phyloP scores from a whole-genome alignment of 306 rosid genomes.

The Prinsepia uniflora region DNA sequence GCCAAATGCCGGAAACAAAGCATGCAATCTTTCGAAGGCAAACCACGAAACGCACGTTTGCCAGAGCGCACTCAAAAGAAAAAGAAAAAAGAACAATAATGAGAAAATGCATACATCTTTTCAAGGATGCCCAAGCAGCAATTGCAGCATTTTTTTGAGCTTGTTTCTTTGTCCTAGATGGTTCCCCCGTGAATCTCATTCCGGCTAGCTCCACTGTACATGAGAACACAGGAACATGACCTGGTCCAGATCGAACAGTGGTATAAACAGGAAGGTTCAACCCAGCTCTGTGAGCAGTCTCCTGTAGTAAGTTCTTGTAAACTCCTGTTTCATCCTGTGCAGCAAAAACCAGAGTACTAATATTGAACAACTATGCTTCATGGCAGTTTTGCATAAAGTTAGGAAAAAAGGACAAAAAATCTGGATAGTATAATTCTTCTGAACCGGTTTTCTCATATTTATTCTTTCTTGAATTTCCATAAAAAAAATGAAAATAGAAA shows the following conservation, averaged over 20 bases:
- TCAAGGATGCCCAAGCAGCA: slow-evolving; percentile 77
- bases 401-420: background rate
- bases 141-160: slow-evolving; percentile 85
- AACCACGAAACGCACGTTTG: slow-evolving; percentile 13
- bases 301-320: slow-evolving; percentile 84
- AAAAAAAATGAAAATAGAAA: background rate
- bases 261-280: slow-evolving; percentile 70
- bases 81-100: slow-evolving; percentile 6
- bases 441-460: background rate
- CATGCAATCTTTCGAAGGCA: slow-evolving; percentile 19
- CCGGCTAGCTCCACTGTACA: slow-evolving; percentile 82
- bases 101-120: slow-evolving; percentile 45
- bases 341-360: background rate
- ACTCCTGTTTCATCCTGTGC: slow-evolving; percentile 77
- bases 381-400: background rate
- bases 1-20: background rate
- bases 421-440: background rate
- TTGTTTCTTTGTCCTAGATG: slow-evolving; percentile 76
- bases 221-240: slow-evolving; percentile 57
- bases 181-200: slow-evolving; percentile 60
- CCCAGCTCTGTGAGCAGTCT: slow-evolving; percentile 89
- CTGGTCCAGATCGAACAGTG: slow-evolving; percentile 62
- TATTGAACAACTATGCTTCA: slow-evolving; percentile 3
- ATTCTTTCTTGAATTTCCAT: slow-evolving; percentile 3
- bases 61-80: background rate